Evolutionary conservation across 805 yeast genomes (phyloP).

Genomic region (Grigorovia humatica): DNA sequence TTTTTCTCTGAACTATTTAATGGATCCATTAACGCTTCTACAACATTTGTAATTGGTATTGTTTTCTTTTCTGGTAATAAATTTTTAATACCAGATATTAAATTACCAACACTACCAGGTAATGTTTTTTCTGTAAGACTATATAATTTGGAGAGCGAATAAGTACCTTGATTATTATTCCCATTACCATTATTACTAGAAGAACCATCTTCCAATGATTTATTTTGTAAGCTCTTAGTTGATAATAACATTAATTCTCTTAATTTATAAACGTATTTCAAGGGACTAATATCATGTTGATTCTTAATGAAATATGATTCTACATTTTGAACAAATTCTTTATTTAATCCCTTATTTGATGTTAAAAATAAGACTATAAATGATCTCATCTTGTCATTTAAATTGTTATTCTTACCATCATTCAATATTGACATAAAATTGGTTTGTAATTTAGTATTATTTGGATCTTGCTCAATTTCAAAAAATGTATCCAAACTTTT

Average conservation of each 20-base stretch:
- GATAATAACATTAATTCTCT: conserved; percentile 63
- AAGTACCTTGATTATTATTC: conserved; percentile 16
- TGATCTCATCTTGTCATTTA: conserved; percentile 80
- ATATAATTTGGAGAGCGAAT: conserved; percentile 60
- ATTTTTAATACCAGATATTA: conserved; percentile 80
- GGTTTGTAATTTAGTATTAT: conserved; percentile 38
- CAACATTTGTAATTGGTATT: conserved; percentile 81
- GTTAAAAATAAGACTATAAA: conserved; percentile 66
- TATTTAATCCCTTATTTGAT: conserved; percentile 32
- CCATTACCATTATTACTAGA: conserved; percentile 20
- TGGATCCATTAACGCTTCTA: conserved; percentile 89
- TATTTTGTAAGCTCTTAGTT: conserved; percentile 30
- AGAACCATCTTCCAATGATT: conserved; percentile 26
- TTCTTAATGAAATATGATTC: conserved; percentile 51
- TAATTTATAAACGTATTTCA: conserved; percentile 66
- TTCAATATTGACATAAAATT: conserved; percentile 52
- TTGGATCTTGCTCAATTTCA: conserved; percentile 80
- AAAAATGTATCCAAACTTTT: conserved; percentile 82
- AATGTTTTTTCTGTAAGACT: conserved; percentile 74
- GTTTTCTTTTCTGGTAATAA: conserved; percentile 80
- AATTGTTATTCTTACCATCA: conserved; percentile 43
- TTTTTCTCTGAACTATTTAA: conserved; percentile 48
- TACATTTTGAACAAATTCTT: conserved; percentile 46
- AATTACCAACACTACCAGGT: conserved; percentile 80
- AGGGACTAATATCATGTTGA: conserved; percentile 51